Base-by-base conservation (phyloP, 345 rosid genomes). In the Brassica carinata region DNA sequence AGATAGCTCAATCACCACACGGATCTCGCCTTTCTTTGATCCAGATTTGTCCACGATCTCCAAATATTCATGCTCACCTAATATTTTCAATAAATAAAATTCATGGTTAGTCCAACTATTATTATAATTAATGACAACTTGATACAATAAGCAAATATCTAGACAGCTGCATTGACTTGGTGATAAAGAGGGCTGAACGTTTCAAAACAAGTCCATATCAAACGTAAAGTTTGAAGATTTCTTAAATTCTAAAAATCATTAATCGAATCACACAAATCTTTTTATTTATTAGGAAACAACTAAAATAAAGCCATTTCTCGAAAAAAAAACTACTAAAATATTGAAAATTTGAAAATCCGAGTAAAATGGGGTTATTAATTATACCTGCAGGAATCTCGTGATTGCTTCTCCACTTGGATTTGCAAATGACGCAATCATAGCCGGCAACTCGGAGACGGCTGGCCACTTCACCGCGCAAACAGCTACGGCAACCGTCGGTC, bases 341-440 rank as follows among this genome's bases (percentile, higher is more conserved):
- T 33, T 19, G 13, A 11, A 18, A 36, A 62, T 43, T 55, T 15
- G 13, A 14, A 19, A 45, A 7, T 3, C 14, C 0, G 51, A 57
- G 36, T 67, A 57, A 11, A 73, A 79, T 23, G 26, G 10, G 13
- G 48, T 15, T 29, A 63, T 40, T 9, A 63, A 7, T 7, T 45
- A 27, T 85, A 93, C 98, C 97, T 74, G 99, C 79, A 11, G 93
- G 98, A 63, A 90, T 88, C 23, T 82, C 91, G 0, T 81, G 81
- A 14, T 92, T 83, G 79, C 92, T 90, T 84, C 80, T 90, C 99
- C 99, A 96, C 76, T 90, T 90, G 10, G 99, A 96, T 73, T 87
- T 90, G 75, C 90, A 87, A 27, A 89, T 82, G 72, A 83, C 78
- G 53, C 90, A 92, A 83, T 89, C 80, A 78, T 83, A 90, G 11